Evolutionary conservation across 2,329 filamentous ascomycete genomes (phyloP).

Genomic region (Aspergillus awamori): DNA sequence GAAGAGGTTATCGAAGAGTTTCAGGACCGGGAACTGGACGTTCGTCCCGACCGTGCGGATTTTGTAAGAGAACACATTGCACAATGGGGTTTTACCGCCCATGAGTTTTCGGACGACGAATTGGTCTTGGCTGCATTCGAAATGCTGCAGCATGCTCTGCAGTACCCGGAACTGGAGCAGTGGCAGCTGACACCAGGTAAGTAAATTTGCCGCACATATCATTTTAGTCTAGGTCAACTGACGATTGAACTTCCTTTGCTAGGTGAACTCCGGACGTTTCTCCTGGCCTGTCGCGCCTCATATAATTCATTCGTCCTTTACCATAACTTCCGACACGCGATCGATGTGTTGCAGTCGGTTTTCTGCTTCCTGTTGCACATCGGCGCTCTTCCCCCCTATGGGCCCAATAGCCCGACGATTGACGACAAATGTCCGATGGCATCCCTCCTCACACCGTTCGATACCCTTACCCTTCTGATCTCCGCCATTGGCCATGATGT

Average conservation of each 20-base stretch:
- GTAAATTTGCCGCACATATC: constrained; percentile 51
- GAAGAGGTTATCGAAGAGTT: constrained; percentile 64
- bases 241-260: constrained; percentile 20
- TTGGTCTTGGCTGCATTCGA: constrained; percentile 79
- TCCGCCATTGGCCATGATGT: constrained; percentile 98
- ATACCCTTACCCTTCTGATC: constrained; percentile 84
- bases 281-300: constrained; percentile 85
- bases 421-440: constrained; percentile 66
- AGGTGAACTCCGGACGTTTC: constrained; percentile 82
- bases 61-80: constrained; percentile 71
- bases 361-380: constrained; percentile 87
- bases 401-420: constrained; percentile 38
- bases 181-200: constrained; percentile 84
- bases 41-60: constrained; percentile 66
- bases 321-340: constrained; percentile 96
- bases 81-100: constrained; percentile 85
- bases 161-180: constrained; percentile 75
- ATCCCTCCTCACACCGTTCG: constrained; percentile 77
- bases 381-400: constrained; percentile 72
- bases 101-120: constrained; percentile 88
- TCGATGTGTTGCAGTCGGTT: constrained; percentile 91
- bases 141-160: constrained; percentile 88
- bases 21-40: constrained; percentile 64
- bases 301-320: constrained; percentile 97
- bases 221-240: not conserved